Conservation (phyloP, 257 asterid species). For the Avicennia marina region DNA sequence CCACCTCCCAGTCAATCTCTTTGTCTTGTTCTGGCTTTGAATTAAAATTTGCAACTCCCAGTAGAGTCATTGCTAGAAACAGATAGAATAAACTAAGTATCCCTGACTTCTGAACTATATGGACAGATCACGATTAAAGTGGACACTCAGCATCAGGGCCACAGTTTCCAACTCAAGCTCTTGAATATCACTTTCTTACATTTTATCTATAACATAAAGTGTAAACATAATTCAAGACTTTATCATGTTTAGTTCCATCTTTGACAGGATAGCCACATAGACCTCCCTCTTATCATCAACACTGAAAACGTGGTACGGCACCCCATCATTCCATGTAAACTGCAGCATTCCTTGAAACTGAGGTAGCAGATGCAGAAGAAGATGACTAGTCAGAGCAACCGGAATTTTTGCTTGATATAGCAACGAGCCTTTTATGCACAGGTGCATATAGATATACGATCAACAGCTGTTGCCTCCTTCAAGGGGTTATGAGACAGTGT, state of each 20-base stretch:
- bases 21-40: constrained; percentile 35
- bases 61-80: constrained; percentile 30
- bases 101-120: constrained; percentile 43
- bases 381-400: constrained; percentile 47
- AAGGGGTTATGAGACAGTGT: constrained; percentile 22
- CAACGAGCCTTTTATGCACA: constrained; percentile 43
- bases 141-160: constrained; percentile 75
- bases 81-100: constrained; percentile 61
- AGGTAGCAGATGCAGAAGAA: constrained; percentile 33
- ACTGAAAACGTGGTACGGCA: constrained; percentile 55
- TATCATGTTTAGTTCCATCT: constrained; percentile 37
- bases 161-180: constrained; percentile 35
- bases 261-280: constrained; percentile 44
- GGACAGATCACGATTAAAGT: constrained; percentile 49
- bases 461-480: constrained; percentile 30
- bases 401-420: constrained; percentile 57
- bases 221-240: constrained; percentile 57
- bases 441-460: too few relatives aligned
- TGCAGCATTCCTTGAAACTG: constrained; percentile 81
- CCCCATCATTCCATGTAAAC: constrained; percentile 68
- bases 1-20: constrained; percentile 47
- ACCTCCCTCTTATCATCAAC: constrained; percentile 69
- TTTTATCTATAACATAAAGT: constrained; percentile 46
- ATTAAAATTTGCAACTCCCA: constrained; percentile 32
- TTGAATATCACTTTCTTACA: constrained; percentile 36